phyloP scores from a whole-genome alignment of 352 stramenopile genomes.

The Pythium aphanidermatum region DNA sequence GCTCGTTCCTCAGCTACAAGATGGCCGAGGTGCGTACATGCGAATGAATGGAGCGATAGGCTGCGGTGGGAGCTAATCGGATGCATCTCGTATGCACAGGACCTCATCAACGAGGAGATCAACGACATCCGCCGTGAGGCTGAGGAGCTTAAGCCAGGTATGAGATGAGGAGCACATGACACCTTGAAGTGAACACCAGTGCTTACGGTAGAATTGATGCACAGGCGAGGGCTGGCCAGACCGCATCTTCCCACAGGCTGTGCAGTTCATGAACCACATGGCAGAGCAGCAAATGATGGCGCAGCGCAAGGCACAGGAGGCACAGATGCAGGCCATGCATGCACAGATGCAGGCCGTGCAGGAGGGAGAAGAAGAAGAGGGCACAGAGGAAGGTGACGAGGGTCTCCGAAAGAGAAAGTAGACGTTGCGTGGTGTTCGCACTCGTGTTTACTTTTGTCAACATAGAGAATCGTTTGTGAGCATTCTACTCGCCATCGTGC shows the following conservation, averaged over 20 bases:
- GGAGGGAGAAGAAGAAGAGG: constrained; percentile 7
- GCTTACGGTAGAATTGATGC: too few relatives aligned
- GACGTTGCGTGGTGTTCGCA: too few relatives aligned
- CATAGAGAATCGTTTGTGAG: too few relatives aligned
- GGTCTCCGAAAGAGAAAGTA: constrained; percentile 69
- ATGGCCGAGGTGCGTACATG: constrained; percentile 41
- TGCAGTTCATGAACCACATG: constrained; percentile 88
- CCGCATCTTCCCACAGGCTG: constrained; percentile 84
- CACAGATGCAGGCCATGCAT: constrained; percentile 66
- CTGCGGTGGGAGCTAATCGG: neutral
- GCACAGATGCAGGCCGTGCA: constrained; percentile 35
- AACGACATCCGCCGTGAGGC: constrained; percentile 76
- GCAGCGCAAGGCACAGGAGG: constrained; percentile 65
- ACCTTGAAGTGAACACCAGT: too few relatives aligned
- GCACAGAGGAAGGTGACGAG: constrained; percentile 22
- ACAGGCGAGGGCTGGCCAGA: constrained; percentile 81
- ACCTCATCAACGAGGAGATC: constrained; percentile 86
- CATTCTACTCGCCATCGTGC: neutral
- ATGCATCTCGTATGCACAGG: constrained; percentile 17
- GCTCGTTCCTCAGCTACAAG: constrained; percentile 85
- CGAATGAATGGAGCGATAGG: neutral
- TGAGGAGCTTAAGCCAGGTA: constrained; percentile 78
- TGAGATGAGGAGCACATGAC: too few relatives aligned
- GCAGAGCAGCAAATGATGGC: constrained; percentile 80
- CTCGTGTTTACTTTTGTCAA: too few relatives aligned